Conservation (phyloP, 164 flowering plant species). For the Stephania yunnanensis region DNA sequence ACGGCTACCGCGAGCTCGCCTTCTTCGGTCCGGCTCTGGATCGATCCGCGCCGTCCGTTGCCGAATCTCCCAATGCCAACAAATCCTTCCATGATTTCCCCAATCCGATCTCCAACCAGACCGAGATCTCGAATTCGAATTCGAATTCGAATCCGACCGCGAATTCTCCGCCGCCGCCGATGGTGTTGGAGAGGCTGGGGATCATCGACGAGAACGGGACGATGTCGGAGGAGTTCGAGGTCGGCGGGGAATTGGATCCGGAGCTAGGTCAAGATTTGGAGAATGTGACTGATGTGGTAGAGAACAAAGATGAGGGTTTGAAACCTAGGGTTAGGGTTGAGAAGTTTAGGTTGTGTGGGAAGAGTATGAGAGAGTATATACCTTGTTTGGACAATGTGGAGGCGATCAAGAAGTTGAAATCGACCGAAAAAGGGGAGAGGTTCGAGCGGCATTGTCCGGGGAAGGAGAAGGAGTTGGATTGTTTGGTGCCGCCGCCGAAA, state of each 20-base stretch:
- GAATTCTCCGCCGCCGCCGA: slow-evolving; percentile 12
- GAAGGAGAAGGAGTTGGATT: slow-evolving; percentile 45
- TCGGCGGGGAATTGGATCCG: slow-evolving; percentile 64
- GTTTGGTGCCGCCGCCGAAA: slow-evolving; percentile 80
- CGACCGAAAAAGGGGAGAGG: slow-evolving; percentile 60
- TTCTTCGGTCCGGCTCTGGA: slow-evolving; percentile 13
- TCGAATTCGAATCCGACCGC: not conserved
- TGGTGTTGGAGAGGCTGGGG: slow-evolving; percentile 28
- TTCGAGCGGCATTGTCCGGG: slow-evolving; percentile 83
- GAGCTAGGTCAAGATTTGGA: slow-evolving; percentile 49
- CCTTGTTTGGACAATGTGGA: slow-evolving; percentile 72
- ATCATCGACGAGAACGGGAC: slow-evolving; percentile 43
- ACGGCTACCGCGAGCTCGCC: slow-evolving; percentile 20
- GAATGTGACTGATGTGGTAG: slow-evolving; percentile 25
- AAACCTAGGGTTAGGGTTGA: slow-evolving; percentile 30
- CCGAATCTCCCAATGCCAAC: slow-evolving; percentile 13
- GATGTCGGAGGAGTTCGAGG: slow-evolving; percentile 40
- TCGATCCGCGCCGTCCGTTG: not conserved
- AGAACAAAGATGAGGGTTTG: slow-evolving; percentile 10
- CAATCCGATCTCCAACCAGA: slow-evolving; percentile 10
- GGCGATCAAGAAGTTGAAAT: slow-evolving; percentile 44
- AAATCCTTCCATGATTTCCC: slow-evolving; percentile 8
- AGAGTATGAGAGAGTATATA: slow-evolving; percentile 62
- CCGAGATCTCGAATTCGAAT: not conserved
- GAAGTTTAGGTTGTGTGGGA: slow-evolving; percentile 47